A percentile compares a stretch with the other conserved stretches of the same genome.
Evolutionary conservation across 257 asterid genomes (phyloP).

Genomic region (Misopates orontium): DNA sequence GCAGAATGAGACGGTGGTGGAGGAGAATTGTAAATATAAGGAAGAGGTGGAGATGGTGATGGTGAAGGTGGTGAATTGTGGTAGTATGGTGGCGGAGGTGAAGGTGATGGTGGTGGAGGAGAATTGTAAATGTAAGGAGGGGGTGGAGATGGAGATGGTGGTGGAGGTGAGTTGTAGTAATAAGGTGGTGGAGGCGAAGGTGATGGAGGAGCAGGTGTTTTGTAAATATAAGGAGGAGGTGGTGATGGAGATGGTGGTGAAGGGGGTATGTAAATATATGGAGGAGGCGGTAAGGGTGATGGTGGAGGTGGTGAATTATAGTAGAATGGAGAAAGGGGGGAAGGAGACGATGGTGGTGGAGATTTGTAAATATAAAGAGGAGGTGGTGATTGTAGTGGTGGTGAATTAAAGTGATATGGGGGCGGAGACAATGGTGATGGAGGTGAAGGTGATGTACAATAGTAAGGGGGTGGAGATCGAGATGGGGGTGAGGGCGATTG

Average conservation of each 20-base stretch:
- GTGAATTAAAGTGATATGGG: neutral
- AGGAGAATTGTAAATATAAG: too few species aligned
- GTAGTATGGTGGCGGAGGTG: too few species aligned
- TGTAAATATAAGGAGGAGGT: neutral
- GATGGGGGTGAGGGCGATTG: constrained; percentile 8
- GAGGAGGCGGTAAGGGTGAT: constrained; percentile 1
- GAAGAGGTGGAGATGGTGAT: too few species aligned
- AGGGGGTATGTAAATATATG: neutral
- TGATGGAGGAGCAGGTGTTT: neutral
- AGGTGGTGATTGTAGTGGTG: constrained; percentile 14
- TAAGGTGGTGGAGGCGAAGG: neutral
- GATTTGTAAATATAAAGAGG: too few species aligned
- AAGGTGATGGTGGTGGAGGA: too few species aligned
- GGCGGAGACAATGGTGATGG: constrained; percentile 15
- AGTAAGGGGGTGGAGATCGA: constrained; percentile 5
- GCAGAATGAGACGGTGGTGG: too few species aligned
- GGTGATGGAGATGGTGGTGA: constrained; percentile 6
- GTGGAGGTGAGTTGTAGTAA: too few species aligned
- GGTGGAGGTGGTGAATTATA: constrained; percentile 7
- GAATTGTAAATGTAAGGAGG: too few species aligned
- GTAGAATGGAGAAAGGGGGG: too few species aligned
- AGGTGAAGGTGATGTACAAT: constrained; percentile 6
- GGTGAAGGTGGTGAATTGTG: too few species aligned
- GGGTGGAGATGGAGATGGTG: too few species aligned
- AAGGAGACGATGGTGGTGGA: too few species aligned